Percentiles rank a stretch among this genome's conserved stretches.
Conservation (phyloP, 345 rosid genomes). For the Hevea brasiliensis region DNA sequence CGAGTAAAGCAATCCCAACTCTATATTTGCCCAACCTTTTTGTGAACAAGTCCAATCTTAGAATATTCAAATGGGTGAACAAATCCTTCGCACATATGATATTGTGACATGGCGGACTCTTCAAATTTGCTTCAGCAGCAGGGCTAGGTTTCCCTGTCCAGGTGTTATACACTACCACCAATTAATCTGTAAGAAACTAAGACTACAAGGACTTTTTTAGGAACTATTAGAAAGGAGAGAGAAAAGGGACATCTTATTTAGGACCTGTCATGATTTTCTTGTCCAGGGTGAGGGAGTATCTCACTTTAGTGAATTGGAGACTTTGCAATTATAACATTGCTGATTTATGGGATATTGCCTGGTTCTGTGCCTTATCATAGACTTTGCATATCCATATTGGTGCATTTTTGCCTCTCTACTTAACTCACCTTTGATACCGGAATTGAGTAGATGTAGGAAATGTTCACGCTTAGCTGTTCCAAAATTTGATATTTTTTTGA, state of each 20-base stretch:
- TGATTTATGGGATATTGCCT: background rate
- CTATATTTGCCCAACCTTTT: background rate
- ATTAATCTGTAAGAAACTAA: background rate
- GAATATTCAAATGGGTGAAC: background rate
- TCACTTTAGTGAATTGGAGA: background rate
- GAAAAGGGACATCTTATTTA: background rate
- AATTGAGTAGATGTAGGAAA: background rate
- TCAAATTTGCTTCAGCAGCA: background rate
- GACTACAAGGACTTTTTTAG: background rate
- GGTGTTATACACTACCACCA: background rate
- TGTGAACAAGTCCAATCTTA: background rate
- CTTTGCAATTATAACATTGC: background rate
- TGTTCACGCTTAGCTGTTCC: background rate
- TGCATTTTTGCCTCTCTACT: background rate
- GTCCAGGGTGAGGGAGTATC: background rate
- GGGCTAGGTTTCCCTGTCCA: background rate
- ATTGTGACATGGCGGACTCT: background rate
- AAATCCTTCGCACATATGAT: background rate
- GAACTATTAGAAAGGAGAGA: background rate
- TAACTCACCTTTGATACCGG: background rate
- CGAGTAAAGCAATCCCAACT: background rate
- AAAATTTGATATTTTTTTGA: background rate
- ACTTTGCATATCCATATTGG: slow-evolving; percentile 1
- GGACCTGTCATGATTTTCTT: background rate
- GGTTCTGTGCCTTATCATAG: background rate